phyloP scores from a whole-genome alignment of 345 rosid genomes.

The Atalantia buxifolia region DNA sequence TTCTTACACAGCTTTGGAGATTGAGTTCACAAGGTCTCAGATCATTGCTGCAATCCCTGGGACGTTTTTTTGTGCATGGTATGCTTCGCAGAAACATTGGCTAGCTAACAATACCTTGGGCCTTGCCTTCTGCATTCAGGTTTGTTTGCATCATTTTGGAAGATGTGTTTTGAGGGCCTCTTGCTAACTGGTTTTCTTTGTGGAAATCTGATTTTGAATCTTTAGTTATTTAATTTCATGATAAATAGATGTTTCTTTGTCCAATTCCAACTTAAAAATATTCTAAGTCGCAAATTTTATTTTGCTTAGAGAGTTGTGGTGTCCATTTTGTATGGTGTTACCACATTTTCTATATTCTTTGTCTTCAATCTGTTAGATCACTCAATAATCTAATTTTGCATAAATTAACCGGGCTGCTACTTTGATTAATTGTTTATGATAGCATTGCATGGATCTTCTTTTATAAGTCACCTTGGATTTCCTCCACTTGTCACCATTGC shows the following conservation, averaged over 20 bases:
- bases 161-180: neutral
- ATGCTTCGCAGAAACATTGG: slow-evolving; percentile 97
- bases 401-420: neutral
- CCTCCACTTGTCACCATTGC: neutral
- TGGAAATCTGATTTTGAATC: neutral
- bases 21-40: slow-evolving; percentile 95
- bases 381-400: neutral
- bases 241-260: neutral
- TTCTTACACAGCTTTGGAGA: slow-evolving; percentile 82
- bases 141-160: slow-evolving; percentile 22
- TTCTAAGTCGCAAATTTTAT: neutral
- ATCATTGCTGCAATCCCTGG: slow-evolving; percentile 94
- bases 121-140: slow-evolving; percentile 98
- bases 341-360: neutral
- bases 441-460: neutral
- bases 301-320: neutral
- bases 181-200: neutral
- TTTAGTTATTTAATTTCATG: neutral
- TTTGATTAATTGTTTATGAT: neutral
- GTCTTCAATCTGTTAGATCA: neutral
- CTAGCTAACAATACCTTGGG: slow-evolving; percentile 94
- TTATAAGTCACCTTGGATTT: neutral
- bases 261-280: neutral
- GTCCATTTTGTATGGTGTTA: neutral
- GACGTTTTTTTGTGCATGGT: slow-evolving; percentile 97